Conservation (phyloP, 768 basidiomycete species). For the Mycena kentingensis region DNA sequence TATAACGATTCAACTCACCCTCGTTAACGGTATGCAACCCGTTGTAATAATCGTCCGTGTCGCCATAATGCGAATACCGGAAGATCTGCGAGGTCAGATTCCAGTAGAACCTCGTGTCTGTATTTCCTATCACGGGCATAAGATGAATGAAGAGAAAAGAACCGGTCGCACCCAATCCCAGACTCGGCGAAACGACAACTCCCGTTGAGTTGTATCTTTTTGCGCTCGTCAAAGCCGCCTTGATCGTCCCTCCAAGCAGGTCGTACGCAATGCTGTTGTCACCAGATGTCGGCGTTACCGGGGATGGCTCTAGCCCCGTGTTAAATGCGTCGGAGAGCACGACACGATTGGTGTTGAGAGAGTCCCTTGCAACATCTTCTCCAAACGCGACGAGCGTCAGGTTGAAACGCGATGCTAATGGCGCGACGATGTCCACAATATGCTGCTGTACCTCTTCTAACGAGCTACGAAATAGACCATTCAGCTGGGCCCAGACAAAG, state of each 20-base stretch:
- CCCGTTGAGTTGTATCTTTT: constrained; percentile 19
- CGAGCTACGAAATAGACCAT: too few species aligned
- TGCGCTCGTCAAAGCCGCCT: constrained; percentile 35
- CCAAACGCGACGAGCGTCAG: constrained; percentile 43
- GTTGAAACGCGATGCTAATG: constrained; percentile 37
- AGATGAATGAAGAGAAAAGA: not conserved
- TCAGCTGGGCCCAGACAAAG: not conserved
- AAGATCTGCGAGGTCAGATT: constrained; percentile 42
- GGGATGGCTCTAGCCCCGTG: constrained; percentile 47
- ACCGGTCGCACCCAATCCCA: constrained; percentile 36
- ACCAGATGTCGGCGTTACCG: constrained; percentile 36
- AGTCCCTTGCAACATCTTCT: constrained; percentile 5
- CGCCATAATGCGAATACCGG: constrained; percentile 42
- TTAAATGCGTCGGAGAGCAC: constrained; percentile 39
- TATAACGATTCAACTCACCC: constrained; percentile 37
- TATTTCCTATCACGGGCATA: not conserved
- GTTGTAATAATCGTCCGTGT: constrained; percentile 21
- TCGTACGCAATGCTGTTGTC: constrained; percentile 31
- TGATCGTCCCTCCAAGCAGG: constrained; percentile 42
- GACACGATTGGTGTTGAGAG: constrained; percentile 29
- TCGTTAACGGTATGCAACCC: constrained; percentile 54
- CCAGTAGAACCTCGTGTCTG: constrained; percentile 41
- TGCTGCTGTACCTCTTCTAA: constrained; percentile 29
- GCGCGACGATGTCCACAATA: constrained; percentile 31
- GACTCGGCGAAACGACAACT: constrained; percentile 29